phyloP scores from a whole-genome alignment of 2,329 filamentous ascomycete species.

The Arthroderma sp. region DNA sequence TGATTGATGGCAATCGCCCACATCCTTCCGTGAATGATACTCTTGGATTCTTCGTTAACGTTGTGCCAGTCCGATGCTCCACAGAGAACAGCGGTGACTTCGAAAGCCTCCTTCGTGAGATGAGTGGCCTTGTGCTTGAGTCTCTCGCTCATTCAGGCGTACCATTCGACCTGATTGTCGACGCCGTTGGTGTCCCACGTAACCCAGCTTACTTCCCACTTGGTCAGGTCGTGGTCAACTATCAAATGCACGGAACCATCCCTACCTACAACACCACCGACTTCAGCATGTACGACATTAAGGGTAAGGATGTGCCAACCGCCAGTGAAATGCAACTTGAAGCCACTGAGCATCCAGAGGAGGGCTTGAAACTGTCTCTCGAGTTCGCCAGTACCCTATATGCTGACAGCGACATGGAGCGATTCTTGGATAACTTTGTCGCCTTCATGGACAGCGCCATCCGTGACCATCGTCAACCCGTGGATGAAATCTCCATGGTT shows the following conservation, averaged over 20 bases:
- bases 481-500: slow-evolving; percentile 14
- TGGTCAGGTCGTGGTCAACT: slow-evolving; percentile 12
- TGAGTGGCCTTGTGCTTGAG: slow-evolving; percentile 5
- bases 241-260: slow-evolving; percentile 14
- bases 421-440: slow-evolving; percentile 17
- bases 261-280: slow-evolving; percentile 13
- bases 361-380: slow-evolving; percentile 12
- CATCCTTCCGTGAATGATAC: slow-evolving; percentile 13
- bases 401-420: slow-evolving; percentile 14
- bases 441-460: slow-evolving; percentile 14
- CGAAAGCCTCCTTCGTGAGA: slow-evolving; percentile 4
- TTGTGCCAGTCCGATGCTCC: slow-evolving; percentile 13
- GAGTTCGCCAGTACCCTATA: slow-evolving; percentile 15
- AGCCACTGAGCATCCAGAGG: slow-evolving; percentile 13
- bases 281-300: slow-evolving; percentile 12
- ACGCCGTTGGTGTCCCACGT: slow-evolving; percentile 7
- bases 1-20: slow-evolving; percentile 14
- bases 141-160: slow-evolving; percentile 10
- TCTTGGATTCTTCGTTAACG: slow-evolving; percentile 14
- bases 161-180: slow-evolving; percentile 11
- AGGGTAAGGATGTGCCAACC: slow-evolving; percentile 14
- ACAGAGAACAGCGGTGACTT: slow-evolving; percentile 4
- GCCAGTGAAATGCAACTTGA: slow-evolving; percentile 15
- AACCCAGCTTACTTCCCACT: slow-evolving; percentile 9
- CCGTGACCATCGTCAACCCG: slow-evolving; percentile 15